Evolutionary conservation across 73 alveolate species (phyloP), one percentile per base, ranked within the genome.

Genomic region (Paramecium primaurelia): DNA sequence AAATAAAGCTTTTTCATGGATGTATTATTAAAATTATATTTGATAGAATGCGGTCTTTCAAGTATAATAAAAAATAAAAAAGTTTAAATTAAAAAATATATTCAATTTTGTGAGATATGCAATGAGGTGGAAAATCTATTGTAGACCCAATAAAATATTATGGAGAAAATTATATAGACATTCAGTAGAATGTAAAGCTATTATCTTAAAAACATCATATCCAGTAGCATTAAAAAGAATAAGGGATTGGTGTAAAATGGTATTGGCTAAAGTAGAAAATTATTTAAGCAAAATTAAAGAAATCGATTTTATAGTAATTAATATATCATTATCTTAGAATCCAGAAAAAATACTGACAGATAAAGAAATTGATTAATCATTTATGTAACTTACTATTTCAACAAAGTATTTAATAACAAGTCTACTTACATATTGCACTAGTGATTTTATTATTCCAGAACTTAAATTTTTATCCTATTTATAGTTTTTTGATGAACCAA

Each of bases 121-220:
- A 4, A 80, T 80, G 91, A 80, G 91, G 30, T 80, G 91, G 91
- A 80, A 80, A 80, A 45, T 80, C 9, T 42, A 42, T 26, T 80
- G 91, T 26, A 80, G 49, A 47, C 91, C 91, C 16, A 8, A 26
- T 28, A 80, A 80, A 16, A 42, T 44, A 8, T 80, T 45, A 36
- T 80, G 91, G 91, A 80, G 75, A 26, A 80, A 80, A n/a, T 18
- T 80, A 16, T 22, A 45, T 26, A 42, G 45, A 25, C 71, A 47
- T 45, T 49, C 36, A 11, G 18, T 25, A 1, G 91, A 80, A 42
- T 80, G 91, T 12, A 80, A 80, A 49, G 12, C 71, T 5, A 9
- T 32, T 5, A 45, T 80, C 8, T 42, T 0, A 80, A 45, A 80
- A 22, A 45, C 58, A 18, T 32, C 91, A 8, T 80, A 44, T 25